Percentiles rank a stretch among this genome's conserved stretches.
These are phyloP conservation scores for Ogataea corticis DNA, from an alignment of 805 yeast genomes.

Conservation along the genomic window DNA sequence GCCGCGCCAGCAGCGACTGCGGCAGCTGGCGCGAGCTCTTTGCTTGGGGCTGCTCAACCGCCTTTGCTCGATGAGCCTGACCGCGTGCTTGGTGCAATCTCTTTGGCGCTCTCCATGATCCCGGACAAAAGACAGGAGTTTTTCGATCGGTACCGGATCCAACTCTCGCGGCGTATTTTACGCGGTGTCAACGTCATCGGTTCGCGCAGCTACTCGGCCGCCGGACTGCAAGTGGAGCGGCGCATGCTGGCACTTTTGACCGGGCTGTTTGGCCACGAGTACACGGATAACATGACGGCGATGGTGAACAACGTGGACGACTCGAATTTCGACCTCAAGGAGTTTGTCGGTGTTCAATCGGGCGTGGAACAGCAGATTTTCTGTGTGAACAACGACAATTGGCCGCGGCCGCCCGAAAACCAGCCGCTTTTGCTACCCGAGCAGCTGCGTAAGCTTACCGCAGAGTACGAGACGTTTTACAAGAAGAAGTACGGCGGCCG, in stretches of 20 bases:
- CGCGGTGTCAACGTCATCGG: constrained; percentile 13
- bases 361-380: constrained; percentile 6
- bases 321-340: constrained; percentile 13
- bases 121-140: constrained; percentile 23
- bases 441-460: constrained; percentile 8
- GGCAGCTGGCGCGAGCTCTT: too few species aligned
- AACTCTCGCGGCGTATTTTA: constrained; percentile 21
- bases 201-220: constrained; percentile 1
- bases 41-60: too few species aligned
- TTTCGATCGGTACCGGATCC: constrained; percentile 25
- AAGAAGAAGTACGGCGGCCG: constrained; percentile 8
- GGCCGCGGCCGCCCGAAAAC: constrained; percentile 27
- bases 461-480: constrained; percentile 15
- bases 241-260: constrained; percentile 7
- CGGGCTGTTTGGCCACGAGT: constrained; percentile 17
- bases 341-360: constrained; percentile 1
- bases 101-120: constrained; percentile 15
- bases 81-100: constrained; percentile 1
- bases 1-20: too few species aligned
- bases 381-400: constrained; percentile 18
- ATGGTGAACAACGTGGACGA: constrained; percentile 19
- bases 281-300: constrained; percentile 19
- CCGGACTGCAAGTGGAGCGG: constrained; percentile 14
- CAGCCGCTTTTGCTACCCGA: constrained; percentile 18
- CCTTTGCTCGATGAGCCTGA: neutral